These are phyloP conservation scores for Tylopilus rubrobrunneus DNA, from an alignment of 768 basidiomycete species.

Conservation along the genomic window DNA sequence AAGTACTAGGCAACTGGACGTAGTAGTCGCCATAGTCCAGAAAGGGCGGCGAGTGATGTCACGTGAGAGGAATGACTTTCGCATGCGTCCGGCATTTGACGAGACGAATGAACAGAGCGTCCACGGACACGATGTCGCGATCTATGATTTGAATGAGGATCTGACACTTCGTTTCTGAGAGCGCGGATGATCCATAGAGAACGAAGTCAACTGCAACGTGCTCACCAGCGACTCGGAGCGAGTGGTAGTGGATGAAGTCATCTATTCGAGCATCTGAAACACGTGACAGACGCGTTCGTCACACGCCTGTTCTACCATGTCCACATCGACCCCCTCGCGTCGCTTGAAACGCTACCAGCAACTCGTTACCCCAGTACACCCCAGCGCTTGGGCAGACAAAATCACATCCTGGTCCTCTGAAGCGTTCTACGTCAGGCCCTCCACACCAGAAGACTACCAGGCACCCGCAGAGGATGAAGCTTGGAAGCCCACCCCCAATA, in stretches of 20 bases:
- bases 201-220: constrained; percentile 37
- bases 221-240: constrained; percentile 13
- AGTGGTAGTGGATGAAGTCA: constrained; percentile 3
- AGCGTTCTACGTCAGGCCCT: constrained; percentile 18
- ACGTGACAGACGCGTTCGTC: constrained; percentile 22
- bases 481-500: constrained; percentile 17
- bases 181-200: constrained; percentile 69
- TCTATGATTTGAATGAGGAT: constrained; percentile 56
- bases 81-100: constrained; percentile 61
- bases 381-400: constrained; percentile 25
- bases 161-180: constrained; percentile 69
- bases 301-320: constrained; percentile 14
- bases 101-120: constrained; percentile 84
- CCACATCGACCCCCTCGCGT: constrained; percentile 30
- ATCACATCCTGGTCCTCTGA: constrained; percentile 27
- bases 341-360: constrained; percentile 36
- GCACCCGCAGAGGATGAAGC: constrained; percentile 24
- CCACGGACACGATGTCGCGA: constrained; percentile 60
- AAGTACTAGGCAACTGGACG: constrained; percentile 45
- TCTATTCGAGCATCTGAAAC: constrained; percentile 10
- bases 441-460: constrained; percentile 26
- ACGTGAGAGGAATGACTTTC: constrained; percentile 44
- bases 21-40: constrained; percentile 87
- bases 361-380: constrained; percentile 28
- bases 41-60: constrained; percentile 60